These are phyloP conservation scores for Westerdykella ornata DNA, from an alignment of 2,329 filamentous ascomycete genomes.

Conservation along the genomic window DNA sequence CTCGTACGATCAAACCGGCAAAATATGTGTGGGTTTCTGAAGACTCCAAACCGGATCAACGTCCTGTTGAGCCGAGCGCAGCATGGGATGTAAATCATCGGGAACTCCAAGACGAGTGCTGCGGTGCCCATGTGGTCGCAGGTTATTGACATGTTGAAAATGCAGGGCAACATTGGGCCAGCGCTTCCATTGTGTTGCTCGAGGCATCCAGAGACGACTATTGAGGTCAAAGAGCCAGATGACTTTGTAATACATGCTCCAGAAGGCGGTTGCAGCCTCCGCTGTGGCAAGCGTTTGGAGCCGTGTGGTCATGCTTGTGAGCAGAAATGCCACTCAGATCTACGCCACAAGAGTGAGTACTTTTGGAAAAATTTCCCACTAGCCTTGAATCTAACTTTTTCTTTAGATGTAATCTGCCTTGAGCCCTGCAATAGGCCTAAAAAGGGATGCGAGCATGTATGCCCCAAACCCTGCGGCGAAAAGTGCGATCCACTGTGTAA, in stretches of 20 bases:
- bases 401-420: conserved; percentile 12
- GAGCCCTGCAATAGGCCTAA: conserved; percentile 21
- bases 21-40: conserved; percentile 57
- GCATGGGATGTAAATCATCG: conserved; percentile 64
- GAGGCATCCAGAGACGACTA: conserved; percentile 19
- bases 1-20: conserved; percentile 60
- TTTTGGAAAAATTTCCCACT: too few relatives aligned
- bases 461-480: conserved; percentile 27
- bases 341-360: not conserved
- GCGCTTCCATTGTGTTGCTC: conserved; percentile 23
- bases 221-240: conserved; percentile 21
- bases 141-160: conserved; percentile 38
- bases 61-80: conserved; percentile 58
- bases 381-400: too few relatives aligned
- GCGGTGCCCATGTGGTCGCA: conserved; percentile 56
- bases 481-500: conserved; percentile 12
- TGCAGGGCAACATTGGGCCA: conserved; percentile 11
- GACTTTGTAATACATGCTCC: conserved; percentile 25
- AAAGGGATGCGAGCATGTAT: conserved; percentile 21
- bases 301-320: conserved; percentile 28
- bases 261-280: conserved; percentile 26
- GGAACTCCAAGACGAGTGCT: conserved; percentile 52
- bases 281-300: conserved; percentile 16
- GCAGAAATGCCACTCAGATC: conserved; percentile 25
- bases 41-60: conserved; percentile 59